phyloP scores from a whole-genome alignment of 768 basidiomycete species.

The Leccinum uliginosum region DNA sequence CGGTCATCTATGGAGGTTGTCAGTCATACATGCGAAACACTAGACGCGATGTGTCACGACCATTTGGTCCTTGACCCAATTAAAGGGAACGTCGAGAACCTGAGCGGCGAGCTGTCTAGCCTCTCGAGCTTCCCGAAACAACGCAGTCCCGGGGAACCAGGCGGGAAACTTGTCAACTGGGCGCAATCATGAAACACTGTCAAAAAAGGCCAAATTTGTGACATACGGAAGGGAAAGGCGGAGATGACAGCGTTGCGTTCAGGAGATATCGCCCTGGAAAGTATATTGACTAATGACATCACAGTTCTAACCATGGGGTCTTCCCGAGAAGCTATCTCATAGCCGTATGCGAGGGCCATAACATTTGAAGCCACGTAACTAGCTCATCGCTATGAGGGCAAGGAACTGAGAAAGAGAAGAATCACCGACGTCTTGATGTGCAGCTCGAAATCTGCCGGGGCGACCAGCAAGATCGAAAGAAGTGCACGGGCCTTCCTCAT shows the following conservation, averaged over 20 bases:
- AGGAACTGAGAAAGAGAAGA: neutral
- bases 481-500: slow-evolving; percentile 18
- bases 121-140: slow-evolving; percentile 16
- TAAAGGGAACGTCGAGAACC: slow-evolving; percentile 22
- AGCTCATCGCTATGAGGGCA: neutral
- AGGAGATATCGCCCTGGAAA: slow-evolving; percentile 18
- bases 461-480: slow-evolving; percentile 18
- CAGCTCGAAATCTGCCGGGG: slow-evolving; percentile 20
- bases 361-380: slow-evolving; percentile 26
- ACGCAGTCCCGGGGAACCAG: slow-evolving; percentile 23
- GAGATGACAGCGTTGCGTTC: slow-evolving; percentile 17
- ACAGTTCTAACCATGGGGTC: slow-evolving; percentile 22
- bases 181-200: neutral
- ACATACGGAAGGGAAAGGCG: slow-evolving; percentile 24
- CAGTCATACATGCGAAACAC: neutral
- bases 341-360: slow-evolving; percentile 25
- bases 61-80: slow-evolving; percentile 23
- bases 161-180: slow-evolving; percentile 20
- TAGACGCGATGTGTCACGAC: slow-evolving; percentile 4
- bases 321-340: slow-evolving; percentile 14
- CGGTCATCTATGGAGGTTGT: slow-evolving; percentile 5
- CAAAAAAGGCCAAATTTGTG: neutral
- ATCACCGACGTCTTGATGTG: slow-evolving; percentile 19
- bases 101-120: slow-evolving; percentile 13
- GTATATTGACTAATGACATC: slow-evolving; percentile 15